Percentiles rank a stretch among this genome's conserved stretches.
Evolutionary conservation across 208 protist genomes (phyloP).

Genomic region (Trypanosoma rangeli): DNA sequence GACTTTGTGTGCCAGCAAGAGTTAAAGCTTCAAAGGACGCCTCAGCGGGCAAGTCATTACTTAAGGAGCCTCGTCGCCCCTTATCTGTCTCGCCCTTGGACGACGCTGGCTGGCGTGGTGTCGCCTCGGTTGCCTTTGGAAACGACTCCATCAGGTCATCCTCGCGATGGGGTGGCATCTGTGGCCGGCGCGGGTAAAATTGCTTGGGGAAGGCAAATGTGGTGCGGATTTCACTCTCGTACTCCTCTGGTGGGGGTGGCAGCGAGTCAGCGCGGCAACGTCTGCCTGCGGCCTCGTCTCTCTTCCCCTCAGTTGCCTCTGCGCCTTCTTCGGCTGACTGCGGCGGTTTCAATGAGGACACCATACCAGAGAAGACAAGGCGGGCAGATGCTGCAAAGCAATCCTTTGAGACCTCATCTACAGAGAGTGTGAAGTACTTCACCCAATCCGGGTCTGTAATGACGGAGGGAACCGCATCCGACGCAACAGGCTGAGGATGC

Average conservation of each 20-base stretch:
- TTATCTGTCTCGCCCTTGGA: neutral
- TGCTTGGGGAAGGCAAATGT: constrained; percentile 11
- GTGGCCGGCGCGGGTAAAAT: constrained; percentile 44
- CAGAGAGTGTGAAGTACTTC: constrained; percentile 36
- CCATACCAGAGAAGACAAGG: constrained; percentile 13
- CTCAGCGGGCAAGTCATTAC: neutral
- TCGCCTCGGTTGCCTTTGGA: constrained; percentile 10
- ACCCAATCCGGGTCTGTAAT: constrained; percentile 34
- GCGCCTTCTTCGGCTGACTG: neutral
- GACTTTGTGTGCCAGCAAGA: constrained; percentile 17
- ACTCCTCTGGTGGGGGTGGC: constrained; percentile 28
- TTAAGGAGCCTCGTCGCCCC: neutral
- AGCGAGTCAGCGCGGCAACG: constrained; percentile 14
- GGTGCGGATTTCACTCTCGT: constrained; percentile 20
- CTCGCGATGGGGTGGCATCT: constrained; percentile 30
- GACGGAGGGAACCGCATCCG: constrained; percentile 9
- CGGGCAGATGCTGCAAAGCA: constrained; percentile 7
- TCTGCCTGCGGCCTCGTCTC: neutral
- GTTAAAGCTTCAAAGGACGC: constrained; percentile 25
- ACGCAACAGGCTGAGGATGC: neutral
- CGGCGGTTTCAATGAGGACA: neutral
- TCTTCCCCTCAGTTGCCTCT: neutral
- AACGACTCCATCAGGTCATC: constrained; percentile 42
- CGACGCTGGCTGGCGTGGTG: neutral
- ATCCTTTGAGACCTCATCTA: constrained; percentile 37